Base-by-base conservation (phyloP, 192 early-diverging fungal genomes). In the Backusella liffmaniae region DNA sequence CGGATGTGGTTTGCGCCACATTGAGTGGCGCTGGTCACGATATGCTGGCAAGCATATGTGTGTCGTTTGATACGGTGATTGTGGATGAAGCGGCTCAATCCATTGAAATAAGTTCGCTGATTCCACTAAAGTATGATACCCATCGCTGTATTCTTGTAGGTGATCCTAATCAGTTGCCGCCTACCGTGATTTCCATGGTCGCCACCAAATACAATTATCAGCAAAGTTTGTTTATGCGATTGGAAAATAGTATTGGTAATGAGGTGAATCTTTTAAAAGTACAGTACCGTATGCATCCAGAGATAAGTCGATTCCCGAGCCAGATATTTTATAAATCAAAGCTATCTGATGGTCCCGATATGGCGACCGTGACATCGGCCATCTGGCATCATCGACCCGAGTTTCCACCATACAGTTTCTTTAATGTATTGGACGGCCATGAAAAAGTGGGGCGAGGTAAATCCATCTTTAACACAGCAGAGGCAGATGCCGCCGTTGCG, bases 231-330 rank as follows among this genome's bases (percentile, higher is more conserved):
- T 99, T 98, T 86, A 91, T 94, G 39, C 86, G 97, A 10, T 82
- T 98, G n/a, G 92, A 96, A 82, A 85, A 85, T 26, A 83, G 81
- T 46, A 73, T 86, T 21, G 92, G 92, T 1, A 71, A 90, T 2
- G 81, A 83, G 3, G 91, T 97, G 13, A 89, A 90, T 73, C 82
- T 99, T 53, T 82, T 99, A 42, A 95, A 92, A 73, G 96, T 97
- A 59, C 96, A 99, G 86, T 99, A 98, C 81, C 94, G 96, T 75
- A 98, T 99, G 97, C 94, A 99, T 77, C 95, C 96, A 0, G 86
- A 91, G 30, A 97, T 99, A 21, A 95, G 94, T 41, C 69, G 36
- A 10, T 95, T 97, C 70, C 96, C 96, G 1, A 92, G 88, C 26
- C 74, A 79, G 2, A 82, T 90, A 35, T 98, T 99, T 74, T 99